Evolutionary conservation across 495 filamentous ascomycete species (phyloP), one percentile per base, ranked within the genome.

Genomic region (Podospora didyma): DNA sequence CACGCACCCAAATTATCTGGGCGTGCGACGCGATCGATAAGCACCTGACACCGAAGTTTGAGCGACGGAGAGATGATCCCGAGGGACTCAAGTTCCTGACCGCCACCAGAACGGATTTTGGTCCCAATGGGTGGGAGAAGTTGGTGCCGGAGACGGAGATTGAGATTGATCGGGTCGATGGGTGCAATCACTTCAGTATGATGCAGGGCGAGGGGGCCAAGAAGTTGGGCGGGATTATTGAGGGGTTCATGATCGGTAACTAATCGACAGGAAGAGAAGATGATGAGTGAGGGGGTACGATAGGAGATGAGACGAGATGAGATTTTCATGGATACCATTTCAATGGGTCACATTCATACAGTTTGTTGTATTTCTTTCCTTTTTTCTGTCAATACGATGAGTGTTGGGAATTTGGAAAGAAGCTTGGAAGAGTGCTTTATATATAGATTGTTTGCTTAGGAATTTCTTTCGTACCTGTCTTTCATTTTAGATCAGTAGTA

Each of bases 161-260:
- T 21, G n/a, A 3, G 6, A 5, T 35, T 2, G 49, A 28, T 26
- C 2, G 28, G 11, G 49, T 35, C 22, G 28, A 12, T n/a, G 28
- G 28, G 22, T 23, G 21, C 23, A 51, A 51, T 26, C 49, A 51
- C 49, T 51, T 51, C 49, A 3, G 22, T 9, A 51, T 51, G 49
- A 51, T 51, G 49, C 46, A 49, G 14, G 20, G 46, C 46, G 46
- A 44, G 3, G 41, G 41, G 3, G 41, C 41, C 16, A 44, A 44
- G 41, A 44, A 14, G 41, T 20, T 44, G 41, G 16, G 41, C 12
- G 41, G 16, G 41, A 44, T 44, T 44, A 44, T 44, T 14, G 41
- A 44, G 41, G 41, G 41, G 41, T 44, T 44, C 19, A 44, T 44
- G 41, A 44, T 44, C 5, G 41, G 41, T 14, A 44, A 44, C 41